phyloP scores from a whole-genome alignment of 257 asterid species.

The Cruciata laevipes region DNA sequence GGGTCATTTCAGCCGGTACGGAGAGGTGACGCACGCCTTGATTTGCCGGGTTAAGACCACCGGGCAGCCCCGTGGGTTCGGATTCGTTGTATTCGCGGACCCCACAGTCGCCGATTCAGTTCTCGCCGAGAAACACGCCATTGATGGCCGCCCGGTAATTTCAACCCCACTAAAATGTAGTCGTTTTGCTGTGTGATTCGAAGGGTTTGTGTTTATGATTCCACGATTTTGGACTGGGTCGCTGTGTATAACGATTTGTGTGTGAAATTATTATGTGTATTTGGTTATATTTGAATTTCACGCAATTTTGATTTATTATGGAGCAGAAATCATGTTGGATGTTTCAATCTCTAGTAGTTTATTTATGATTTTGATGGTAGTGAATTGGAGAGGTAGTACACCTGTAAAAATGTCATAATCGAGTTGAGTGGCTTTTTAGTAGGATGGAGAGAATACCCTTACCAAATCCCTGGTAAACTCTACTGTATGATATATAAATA shows the following conservation, averaged over 20 bases:
- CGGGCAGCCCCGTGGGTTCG: constrained; percentile 32
- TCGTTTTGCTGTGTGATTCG: not conserved
- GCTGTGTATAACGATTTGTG: not conserved
- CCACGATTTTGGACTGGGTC: not conserved
- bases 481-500: not conserved
- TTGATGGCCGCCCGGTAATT: constrained; percentile 37
- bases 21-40: constrained; percentile 30
- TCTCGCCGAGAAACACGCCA: constrained; percentile 27
- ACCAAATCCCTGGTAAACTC: too few species aligned
- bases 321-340: not conserved
- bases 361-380: too few species aligned
- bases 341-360: not conserved
- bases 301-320: not conserved
- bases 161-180: not conserved
- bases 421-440: not conserved
- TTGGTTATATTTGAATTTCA: not conserved
- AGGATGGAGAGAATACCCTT: too few species aligned
- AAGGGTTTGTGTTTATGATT: too few species aligned
- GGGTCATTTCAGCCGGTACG: constrained; percentile 28
- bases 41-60: constrained; percentile 27
- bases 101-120: constrained; percentile 30
- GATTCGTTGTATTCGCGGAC: constrained; percentile 33
- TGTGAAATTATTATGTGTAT: not conserved
- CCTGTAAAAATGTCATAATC: not conserved
- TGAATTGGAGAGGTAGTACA: not conserved